Conservation (phyloP, 768 basidiomycete genomes). For the Boletus barrowsii region DNA sequence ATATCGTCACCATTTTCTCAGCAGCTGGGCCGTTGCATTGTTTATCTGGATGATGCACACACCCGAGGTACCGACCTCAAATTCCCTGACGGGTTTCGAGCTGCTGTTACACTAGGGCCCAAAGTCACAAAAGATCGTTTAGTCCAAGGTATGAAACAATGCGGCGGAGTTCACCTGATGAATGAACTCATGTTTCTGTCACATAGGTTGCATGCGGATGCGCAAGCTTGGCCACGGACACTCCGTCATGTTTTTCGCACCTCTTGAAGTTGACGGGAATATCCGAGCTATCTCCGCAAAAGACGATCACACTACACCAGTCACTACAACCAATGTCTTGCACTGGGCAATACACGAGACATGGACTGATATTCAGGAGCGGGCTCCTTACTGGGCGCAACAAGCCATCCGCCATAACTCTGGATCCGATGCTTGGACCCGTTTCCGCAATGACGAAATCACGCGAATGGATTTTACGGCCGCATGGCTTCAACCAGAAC, state of each 20-base stretch:
- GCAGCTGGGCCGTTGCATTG: conserved; percentile 40
- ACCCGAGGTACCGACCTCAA: conserved; percentile 46
- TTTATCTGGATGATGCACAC: conserved; percentile 53
- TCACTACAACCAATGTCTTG: neutral
- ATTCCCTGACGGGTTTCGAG: conserved; percentile 38
- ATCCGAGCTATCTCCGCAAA: conserved; percentile 24
- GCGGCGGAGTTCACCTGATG: too few relatives aligned
- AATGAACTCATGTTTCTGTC: too few relatives aligned
- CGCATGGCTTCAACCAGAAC: too few relatives aligned
- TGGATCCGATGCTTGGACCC: neutral
- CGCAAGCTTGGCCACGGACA: conserved; percentile 41
- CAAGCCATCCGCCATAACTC: neutral
- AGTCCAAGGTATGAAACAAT: conserved; percentile 9
- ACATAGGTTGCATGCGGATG: too few relatives aligned
- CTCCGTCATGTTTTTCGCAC: conserved; percentile 43
- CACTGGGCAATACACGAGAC: conserved; percentile 24
- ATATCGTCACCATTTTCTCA: conserved; percentile 37
- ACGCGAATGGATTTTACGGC: neutral
- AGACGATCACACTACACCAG: neutral
- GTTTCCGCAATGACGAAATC: neutral
- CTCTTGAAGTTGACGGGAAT: conserved; percentile 35
- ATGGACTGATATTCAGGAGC: neutral
- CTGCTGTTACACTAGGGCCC: conserved; percentile 17
- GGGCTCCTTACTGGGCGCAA: neutral
- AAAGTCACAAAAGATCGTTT: conserved; percentile 43